Evolutionary conservation across 2,329 filamentous ascomycete species (phyloP).

Genomic region (Xylariales sp.): DNA sequence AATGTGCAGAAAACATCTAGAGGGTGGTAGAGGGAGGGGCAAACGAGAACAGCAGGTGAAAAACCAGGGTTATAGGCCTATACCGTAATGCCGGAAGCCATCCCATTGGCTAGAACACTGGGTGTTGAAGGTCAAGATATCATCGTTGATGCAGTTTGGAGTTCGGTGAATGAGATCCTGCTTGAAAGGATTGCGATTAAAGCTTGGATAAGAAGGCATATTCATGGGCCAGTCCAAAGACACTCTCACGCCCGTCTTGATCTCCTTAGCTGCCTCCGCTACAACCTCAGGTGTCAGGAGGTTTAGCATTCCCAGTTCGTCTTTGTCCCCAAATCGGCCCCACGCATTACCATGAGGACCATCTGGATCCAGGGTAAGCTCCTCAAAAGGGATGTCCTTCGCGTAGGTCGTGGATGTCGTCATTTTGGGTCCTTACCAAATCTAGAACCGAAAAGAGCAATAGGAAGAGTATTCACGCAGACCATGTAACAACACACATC

Average conservation of each 20-base stretch:
- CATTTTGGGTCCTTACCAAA: too few species aligned
- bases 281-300: slow-evolving; percentile 41
- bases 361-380: slow-evolving; percentile 36
- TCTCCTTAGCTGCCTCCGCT: slow-evolving; percentile 36
- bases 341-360: slow-evolving; percentile 42
- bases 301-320: slow-evolving; percentile 45
- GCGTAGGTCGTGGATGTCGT: too few species aligned
- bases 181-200: slow-evolving; percentile 9
- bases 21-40: too few species aligned
- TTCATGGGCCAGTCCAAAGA: slow-evolving; percentile 35
- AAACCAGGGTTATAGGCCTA: too few species aligned
- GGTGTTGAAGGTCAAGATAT: slow-evolving; percentile 29
- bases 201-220: slow-evolving; percentile 12
- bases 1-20: too few species aligned
- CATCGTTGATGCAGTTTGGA: slow-evolving; percentile 23
- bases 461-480: too few species aligned
- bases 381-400: slow-evolving; percentile 31
- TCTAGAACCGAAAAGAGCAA: too few species aligned
- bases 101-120: slow-evolving; percentile 33
- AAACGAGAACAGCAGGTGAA: too few species aligned
- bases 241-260: slow-evolving; percentile 32
- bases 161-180: slow-evolving; percentile 8
- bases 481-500: too few species aligned
- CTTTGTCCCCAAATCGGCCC: slow-evolving; percentile 40
- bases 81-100: slow-evolving; percentile 29